These are phyloP conservation scores for Glycine soja DNA, from an alignment of 306 rosid genomes.

Conservation along the genomic window DNA sequence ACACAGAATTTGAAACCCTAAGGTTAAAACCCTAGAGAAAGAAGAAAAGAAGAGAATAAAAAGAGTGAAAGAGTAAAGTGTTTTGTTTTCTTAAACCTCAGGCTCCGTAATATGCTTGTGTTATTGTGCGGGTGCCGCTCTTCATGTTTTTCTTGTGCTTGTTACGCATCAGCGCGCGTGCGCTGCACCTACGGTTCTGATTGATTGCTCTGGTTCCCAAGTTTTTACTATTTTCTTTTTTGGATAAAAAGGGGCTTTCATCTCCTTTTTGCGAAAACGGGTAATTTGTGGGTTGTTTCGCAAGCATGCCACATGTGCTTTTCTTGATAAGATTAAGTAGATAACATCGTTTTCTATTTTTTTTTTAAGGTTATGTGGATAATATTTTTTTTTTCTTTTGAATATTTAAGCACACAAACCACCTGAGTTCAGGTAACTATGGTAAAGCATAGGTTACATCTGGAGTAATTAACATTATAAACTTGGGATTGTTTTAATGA, in stretches of 20 bases:
- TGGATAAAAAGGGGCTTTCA: background rate
- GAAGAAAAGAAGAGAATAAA: background rate
- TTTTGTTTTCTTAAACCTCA: conserved; percentile 46
- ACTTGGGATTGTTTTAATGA: no score
- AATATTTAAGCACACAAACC: no score
- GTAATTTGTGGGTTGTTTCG: background rate
- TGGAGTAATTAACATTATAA: no score
- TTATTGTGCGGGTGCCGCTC: background rate
- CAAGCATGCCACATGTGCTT: conserved; percentile 16
- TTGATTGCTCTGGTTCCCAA: background rate
- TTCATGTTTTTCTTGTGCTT: background rate
- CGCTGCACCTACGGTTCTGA: background rate
- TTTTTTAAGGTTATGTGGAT: no score
- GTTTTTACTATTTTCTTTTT: background rate
- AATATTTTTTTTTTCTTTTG: no score
- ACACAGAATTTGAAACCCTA: background rate
- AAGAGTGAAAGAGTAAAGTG: conserved; percentile 38
- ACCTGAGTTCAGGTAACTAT: no score
- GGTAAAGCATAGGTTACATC: no score
- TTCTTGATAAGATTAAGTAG: background rate
- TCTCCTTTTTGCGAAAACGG: background rate
- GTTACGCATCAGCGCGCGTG: background rate
- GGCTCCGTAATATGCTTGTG: background rate
- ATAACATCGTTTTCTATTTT: no score
- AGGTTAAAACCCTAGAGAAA: conserved; percentile 6